Conservation (phyloP, 2,329 filamentous ascomycete genomes). For the Aspergillus glaucus region DNA sequence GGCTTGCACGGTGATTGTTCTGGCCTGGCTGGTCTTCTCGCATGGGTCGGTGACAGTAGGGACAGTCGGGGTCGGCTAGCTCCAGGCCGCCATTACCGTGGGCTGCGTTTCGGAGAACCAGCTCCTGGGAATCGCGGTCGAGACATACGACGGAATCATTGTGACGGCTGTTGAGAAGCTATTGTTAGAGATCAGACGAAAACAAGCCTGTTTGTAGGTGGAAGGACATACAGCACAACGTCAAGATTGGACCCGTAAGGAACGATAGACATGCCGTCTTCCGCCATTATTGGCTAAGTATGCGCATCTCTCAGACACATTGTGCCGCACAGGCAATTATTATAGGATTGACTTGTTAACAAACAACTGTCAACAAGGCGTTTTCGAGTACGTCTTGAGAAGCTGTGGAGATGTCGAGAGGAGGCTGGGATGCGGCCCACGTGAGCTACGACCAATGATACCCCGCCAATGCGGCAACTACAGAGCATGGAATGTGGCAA, state of each 20-base stretch:
- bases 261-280: conserved; percentile 38
- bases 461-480: background rate
- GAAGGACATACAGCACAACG: conserved; percentile 38
- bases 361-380: no score
- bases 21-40: conserved; percentile 43
- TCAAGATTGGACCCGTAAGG: conserved; percentile 39
- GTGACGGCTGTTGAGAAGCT: conserved; percentile 62
- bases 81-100: conserved; percentile 47
- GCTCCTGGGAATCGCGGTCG: conserved; percentile 74
- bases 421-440: conserved; percentile 12
- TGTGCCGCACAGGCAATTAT: background rate
- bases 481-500: background rate
- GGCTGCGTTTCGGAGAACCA: conserved; percentile 67
- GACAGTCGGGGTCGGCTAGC: conserved; percentile 67
- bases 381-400: no score
- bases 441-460: conserved; percentile 9
- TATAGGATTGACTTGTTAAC: background rate
- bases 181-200: conserved; percentile 8
- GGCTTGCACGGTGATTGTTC: conserved; percentile 23
- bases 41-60: conserved; percentile 77
- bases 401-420: conserved; percentile 4
- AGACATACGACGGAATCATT: conserved; percentile 88
- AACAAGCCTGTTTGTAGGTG: background rate
- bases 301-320: conserved; percentile 9
- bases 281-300: conserved; percentile 24